Conservation (phyloP, 306 rosid genomes). For the Castanea sativa region DNA sequence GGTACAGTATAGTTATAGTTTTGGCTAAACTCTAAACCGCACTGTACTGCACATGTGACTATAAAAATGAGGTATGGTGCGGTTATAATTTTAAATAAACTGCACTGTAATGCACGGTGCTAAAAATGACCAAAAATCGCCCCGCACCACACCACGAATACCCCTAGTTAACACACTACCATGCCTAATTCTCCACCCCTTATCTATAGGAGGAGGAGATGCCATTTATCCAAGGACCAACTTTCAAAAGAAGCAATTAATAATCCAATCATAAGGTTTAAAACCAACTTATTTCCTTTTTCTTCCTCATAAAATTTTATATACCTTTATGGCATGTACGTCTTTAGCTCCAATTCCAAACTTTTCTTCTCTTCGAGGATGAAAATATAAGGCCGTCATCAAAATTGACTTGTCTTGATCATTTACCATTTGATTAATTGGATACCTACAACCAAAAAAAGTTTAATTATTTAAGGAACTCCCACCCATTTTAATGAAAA, state of each 20-base stretch:
- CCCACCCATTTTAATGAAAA: background rate
- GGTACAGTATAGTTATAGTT: accelerated
- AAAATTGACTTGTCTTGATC: constrained; percentile 55
- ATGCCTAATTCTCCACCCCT: background rate
- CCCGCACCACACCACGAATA: accelerated
- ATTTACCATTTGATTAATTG: constrained; percentile 47
- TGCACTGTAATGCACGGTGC: accelerated
- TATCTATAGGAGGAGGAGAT: background rate
- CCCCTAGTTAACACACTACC: too few species aligned
- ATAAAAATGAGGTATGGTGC: too few species aligned
- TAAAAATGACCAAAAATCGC: too few species aligned
- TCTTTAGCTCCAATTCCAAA: constrained; percentile 57
- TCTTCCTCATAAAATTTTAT: constrained; percentile 3
- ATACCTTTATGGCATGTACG: constrained; percentile 51
- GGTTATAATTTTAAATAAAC: too few species aligned
- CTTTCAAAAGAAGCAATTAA: background rate
- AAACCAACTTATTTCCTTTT: background rate
- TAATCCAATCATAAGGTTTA: background rate
- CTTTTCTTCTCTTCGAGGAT: constrained; percentile 61
- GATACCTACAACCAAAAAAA: constrained; percentile 53
- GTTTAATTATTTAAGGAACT: constrained; percentile 10
- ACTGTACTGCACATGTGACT: too few species aligned
- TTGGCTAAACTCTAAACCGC: too few species aligned
- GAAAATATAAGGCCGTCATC: constrained; percentile 63
- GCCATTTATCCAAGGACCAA: background rate